Base-by-base conservation (phyloP, 2,329 filamentous ascomycete species). In the Xylaria sp. region DNA sequence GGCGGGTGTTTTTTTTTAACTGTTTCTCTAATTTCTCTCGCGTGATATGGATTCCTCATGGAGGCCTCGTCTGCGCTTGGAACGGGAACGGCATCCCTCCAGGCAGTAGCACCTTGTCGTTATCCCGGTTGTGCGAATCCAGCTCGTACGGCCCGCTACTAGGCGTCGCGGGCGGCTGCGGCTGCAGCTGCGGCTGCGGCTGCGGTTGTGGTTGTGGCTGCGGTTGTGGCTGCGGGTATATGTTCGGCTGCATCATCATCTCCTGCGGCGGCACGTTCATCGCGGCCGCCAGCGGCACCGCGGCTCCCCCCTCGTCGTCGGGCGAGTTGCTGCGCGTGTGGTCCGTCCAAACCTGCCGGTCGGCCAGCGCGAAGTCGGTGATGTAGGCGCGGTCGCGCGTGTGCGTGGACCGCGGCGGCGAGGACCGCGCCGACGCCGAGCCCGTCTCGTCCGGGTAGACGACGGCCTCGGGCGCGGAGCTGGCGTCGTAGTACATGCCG, bases 321-420 rank as follows among this genome's bases (percentile, higher is more conserved):
- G 47, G 29, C 13, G 8, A 5, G 9, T 34, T 19, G 17, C 29
- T 39, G 22, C 39, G 39, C 19, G 49, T 2, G 11, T 49, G 51
- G 21, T 54, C 46, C 13, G 45, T 54, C 51, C 51, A 54, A 16
- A 54, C 34, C 19, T 54, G 51, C 8, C 6, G 34, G 38, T 54
- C 51, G 8, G 51, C 51, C 46, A 54, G 21, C 6, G 51, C 51
- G 8, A 54, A 54, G 18, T 54, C 51, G 11, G 46, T 49, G 6
- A 41, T 41, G n/a, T 49, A 54, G 4, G 44, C 13, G n/a, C 38
- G 21, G 19, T 21, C 18, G 16, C 2, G 6, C 17, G 29, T 11
- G 11, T 34, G 29, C 16, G 16, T 34, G 4, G 29, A 34, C 16
- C 29, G 29, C 16, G 29, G 29, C 8, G 8, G 29, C 4, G 29